Evolutionary conservation across 768 basidiomycete genomes (phyloP).

Genomic region (Collybia sp.): DNA sequence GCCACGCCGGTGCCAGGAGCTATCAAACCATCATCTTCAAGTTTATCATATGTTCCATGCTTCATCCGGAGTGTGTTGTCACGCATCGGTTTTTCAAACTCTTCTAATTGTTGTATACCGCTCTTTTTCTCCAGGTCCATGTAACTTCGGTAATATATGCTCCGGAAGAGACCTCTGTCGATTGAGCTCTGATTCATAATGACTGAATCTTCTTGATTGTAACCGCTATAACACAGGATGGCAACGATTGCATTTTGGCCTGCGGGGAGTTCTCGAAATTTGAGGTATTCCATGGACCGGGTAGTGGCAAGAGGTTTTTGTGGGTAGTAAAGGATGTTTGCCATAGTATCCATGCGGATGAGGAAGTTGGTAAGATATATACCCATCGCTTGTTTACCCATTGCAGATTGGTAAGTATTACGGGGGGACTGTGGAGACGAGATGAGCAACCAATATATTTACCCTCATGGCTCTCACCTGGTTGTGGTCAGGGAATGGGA

Average conservation of each 20-base stretch:
- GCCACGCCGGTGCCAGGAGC: conserved; percentile 91
- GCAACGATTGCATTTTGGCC: conserved; percentile 99
- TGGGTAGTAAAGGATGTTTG: conserved; percentile 98
- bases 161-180: conserved; percentile 96
- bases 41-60: conserved; percentile 97
- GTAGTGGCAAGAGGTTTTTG: conserved; percentile 99
- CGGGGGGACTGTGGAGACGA: conserved; percentile 74
- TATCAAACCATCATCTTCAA: conserved; percentile 95
- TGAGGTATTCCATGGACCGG: conserved; percentile 98
- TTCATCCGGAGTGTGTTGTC: conserved; percentile 95
- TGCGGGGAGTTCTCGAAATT: conserved; percentile 96
- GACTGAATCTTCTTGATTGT: conserved; percentile 99
- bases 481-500: conserved; percentile 99
- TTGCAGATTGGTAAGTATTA: conserved; percentile 99
- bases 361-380: conserved; percentile 98
- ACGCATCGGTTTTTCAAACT: conserved; percentile 94
- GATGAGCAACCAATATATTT: too few species aligned
- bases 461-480: conserved; percentile 53
- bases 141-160: conserved; percentile 97
- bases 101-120: conserved; percentile 87
- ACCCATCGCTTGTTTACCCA: conserved; percentile 99
- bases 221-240: conserved; percentile 97
- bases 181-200: conserved; percentile 99
- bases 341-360: conserved; percentile 99
- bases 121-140: conserved; percentile 98